Conservation (phyloP, 1,139 yeast species). For the Suhomyces yuchorum region DNA sequence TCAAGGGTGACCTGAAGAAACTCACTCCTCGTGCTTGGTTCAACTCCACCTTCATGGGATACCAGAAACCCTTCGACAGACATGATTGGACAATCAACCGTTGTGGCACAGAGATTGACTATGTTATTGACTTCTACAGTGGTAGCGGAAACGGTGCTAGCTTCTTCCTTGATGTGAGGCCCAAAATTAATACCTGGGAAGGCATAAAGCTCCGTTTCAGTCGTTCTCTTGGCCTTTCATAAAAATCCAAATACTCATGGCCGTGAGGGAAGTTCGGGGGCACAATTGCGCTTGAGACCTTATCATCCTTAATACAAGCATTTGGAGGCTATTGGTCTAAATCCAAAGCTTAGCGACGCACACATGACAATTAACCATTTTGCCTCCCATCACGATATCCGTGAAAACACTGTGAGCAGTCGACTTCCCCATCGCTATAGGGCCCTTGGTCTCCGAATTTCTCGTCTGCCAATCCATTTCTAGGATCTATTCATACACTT, state of each 20-base stretch:
- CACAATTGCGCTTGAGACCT: too few species aligned
- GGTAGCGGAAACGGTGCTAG: constrained; percentile 63
- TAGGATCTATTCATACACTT: not conserved
- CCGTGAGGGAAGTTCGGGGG: too few species aligned
- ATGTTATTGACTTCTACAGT: constrained; percentile 89
- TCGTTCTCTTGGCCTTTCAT: constrained; percentile 53
- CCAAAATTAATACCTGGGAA: constrained; percentile 78
- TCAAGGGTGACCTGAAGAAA: constrained; percentile 84
- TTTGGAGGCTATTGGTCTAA: not conserved
- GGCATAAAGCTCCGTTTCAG: constrained; percentile 71
- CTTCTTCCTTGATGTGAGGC: constrained; percentile 86
- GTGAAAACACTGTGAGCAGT: too few species aligned
- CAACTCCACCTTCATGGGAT: constrained; percentile 60
- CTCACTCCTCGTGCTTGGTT: constrained; percentile 89
- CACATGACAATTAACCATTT: not conserved
- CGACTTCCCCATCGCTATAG: too few species aligned
- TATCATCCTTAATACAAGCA: too few species aligned
- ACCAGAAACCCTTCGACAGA: constrained; percentile 85
- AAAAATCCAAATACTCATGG: not conserved
- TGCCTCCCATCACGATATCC: too few species aligned
- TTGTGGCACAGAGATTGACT: constrained; percentile 81
- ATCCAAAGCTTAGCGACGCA: not conserved
- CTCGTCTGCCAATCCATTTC: not conserved
- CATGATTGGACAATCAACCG: constrained; percentile 95
- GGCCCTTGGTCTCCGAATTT: not conserved